Conservation (phyloP, 139 green algal species). For the Trebouxia sp. region DNA sequence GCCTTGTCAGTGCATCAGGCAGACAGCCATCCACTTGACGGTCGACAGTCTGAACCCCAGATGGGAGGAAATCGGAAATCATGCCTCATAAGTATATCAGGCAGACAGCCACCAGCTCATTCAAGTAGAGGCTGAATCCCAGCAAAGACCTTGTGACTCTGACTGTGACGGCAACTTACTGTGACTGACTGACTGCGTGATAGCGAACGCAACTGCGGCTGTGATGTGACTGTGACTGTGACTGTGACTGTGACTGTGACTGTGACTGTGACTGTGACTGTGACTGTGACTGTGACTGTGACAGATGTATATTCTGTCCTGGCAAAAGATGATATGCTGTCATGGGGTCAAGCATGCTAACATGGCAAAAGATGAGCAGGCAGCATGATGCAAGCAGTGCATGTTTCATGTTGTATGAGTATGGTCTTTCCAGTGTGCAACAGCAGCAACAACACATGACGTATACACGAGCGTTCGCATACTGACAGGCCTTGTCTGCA, state of each 20-base stretch:
- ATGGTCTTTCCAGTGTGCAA: no score
- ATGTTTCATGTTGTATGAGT: not conserved
- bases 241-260: no score
- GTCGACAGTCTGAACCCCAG: not conserved
- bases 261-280: not conserved
- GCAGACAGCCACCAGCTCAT: not conserved
- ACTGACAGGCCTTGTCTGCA: no score
- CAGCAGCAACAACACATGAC: no score
- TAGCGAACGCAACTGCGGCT: not conserved
- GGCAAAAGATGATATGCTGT: not conserved
- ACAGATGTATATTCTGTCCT: not conserved
- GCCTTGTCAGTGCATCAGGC: no score
- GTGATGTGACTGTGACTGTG: not conserved
- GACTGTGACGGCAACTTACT: no score
- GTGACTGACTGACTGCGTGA: not conserved
- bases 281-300: not conserved
- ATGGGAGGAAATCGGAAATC: not conserved
- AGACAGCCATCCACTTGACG: no score
- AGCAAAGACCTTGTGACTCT: no score
- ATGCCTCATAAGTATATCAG: not conserved
- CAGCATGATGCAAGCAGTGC: not conserved
- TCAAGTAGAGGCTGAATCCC: not conserved
- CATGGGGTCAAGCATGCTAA: no score
- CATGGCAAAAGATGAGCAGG: not conserved
- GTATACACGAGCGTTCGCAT: no score